Percentiles rank a stretch among this genome's conserved stretches.
Conservation (phyloP, 2,329 filamentous ascomycete genomes). For the Canariomyces notabilis region DNA sequence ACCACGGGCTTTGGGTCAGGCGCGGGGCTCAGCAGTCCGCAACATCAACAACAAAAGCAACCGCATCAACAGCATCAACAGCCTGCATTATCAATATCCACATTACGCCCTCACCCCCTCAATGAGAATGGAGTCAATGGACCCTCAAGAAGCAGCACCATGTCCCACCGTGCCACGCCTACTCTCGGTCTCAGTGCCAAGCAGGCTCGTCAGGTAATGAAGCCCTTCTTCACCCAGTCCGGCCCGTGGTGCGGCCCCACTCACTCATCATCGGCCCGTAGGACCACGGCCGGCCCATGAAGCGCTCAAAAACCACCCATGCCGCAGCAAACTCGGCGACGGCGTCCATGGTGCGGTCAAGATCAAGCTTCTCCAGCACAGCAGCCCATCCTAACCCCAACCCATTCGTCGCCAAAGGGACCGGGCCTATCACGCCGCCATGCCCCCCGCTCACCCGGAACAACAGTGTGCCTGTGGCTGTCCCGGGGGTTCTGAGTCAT, state of each 20-base stretch:
- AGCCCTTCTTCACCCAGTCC: background rate
- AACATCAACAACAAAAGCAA: no score
- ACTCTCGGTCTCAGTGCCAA: constrained; percentile 3
- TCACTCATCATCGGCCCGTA: constrained; percentile 10
- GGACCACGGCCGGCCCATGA: constrained; percentile 27
- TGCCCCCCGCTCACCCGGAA: constrained; percentile 19
- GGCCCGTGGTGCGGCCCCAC: constrained; percentile 5
- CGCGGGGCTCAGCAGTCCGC: constrained; percentile 27
- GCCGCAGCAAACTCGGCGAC: constrained; percentile 31
- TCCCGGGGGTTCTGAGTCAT: constrained; percentile 12
- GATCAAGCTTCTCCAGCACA: constrained; percentile 34
- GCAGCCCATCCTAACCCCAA: constrained; percentile 38
- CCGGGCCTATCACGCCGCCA: constrained; percentile 32
- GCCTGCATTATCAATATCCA: constrained; percentile 2
- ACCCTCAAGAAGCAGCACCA: constrained; percentile 28
- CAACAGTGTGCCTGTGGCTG: constrained; percentile 13
- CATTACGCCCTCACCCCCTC: constrained; percentile 16
- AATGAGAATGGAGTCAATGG: constrained; percentile 26
- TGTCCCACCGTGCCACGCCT: constrained; percentile 24
- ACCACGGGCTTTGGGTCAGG: constrained; percentile 2
- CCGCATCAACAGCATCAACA: no score
- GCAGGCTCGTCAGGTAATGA: constrained; percentile 18
- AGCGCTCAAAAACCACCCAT: constrained; percentile 29
- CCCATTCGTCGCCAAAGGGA: constrained; percentile 34
- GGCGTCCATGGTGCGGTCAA: constrained; percentile 41